These are phyloP conservation scores for Azolla pinnata DNA, from an alignment of 75 land plant species.

Conservation along the genomic window DNA sequence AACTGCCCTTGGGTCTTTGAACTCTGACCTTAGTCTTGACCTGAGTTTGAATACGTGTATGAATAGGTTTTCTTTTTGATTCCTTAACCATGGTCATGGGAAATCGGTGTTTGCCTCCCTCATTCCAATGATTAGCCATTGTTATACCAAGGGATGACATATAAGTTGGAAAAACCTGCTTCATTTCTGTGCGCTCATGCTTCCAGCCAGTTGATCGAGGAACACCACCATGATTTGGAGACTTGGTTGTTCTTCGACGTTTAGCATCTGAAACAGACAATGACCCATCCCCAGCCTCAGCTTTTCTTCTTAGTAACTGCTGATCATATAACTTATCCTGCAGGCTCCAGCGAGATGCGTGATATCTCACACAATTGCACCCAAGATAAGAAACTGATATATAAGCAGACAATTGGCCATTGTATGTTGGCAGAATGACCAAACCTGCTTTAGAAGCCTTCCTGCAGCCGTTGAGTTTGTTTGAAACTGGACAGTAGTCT, in stretches of 20 bases:
- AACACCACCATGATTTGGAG: neutral
- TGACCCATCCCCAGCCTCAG: neutral
- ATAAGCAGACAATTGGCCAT: no score
- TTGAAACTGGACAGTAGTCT: conserved; percentile 1
- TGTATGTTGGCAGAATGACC: no score
- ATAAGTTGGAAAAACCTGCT: neutral
- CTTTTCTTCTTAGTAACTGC: conserved; percentile 3
- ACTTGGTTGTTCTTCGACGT: conserved; percentile 1
- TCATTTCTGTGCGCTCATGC: no score
- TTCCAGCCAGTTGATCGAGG: no score
- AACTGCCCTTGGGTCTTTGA: no score
- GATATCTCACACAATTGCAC: no score
- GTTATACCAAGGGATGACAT: neutral
- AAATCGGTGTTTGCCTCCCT: no score
- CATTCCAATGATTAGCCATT: neutral
- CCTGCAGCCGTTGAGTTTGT: neutral
- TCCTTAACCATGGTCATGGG: neutral
- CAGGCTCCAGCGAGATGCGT: no score
- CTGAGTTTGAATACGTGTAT: no score
- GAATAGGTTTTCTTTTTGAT: neutral
- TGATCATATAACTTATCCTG: no score
- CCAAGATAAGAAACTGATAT: no score
- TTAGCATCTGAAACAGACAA: neutral
- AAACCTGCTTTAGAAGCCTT: neutral
- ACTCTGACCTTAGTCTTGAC: no score